These are phyloP conservation scores for Tephrocybe sp. DNA, from an alignment of 768 basidiomycete species.

Conservation along the genomic window DNA sequence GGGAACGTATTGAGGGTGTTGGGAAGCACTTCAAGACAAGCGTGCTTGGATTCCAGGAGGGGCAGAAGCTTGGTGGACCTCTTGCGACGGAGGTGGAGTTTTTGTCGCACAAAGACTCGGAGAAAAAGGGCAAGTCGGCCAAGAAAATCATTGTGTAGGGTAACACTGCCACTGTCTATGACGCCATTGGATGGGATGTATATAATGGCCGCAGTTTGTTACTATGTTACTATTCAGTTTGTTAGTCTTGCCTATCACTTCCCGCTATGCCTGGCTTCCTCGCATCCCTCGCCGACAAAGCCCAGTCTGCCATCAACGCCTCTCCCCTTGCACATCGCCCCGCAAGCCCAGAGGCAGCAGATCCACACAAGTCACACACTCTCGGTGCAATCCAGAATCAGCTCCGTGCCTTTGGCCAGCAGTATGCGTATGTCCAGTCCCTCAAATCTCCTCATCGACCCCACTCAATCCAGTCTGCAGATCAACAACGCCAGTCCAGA, in stretches of 20 bases:
- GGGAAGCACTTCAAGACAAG: slow-evolving; percentile 89
- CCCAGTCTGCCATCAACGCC: slow-evolving; percentile 67
- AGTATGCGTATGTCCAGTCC: slow-evolving; percentile 55
- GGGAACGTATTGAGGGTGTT: slow-evolving; percentile 80
- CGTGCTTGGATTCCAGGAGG: slow-evolving; percentile 80
- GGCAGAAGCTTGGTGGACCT: slow-evolving; percentile 77
- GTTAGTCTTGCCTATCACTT: slow-evolving; percentile 6
- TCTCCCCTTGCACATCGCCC: slow-evolving; percentile 53
- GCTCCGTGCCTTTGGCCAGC: slow-evolving; percentile 70
- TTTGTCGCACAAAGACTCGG: slow-evolving; percentile 90
- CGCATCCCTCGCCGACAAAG: slow-evolving; percentile 72
- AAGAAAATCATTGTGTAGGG: slow-evolving; percentile 72
- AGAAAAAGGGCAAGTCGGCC: slow-evolving; percentile 86
- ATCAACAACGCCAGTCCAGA: slow-evolving; percentile 66
- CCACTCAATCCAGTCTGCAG: slow-evolving; percentile 26
- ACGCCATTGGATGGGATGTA: slow-evolving; percentile 9
- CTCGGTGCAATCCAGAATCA: slow-evolving; percentile 70
- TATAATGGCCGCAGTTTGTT: slow-evolving; percentile 15
- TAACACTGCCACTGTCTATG: slow-evolving; percentile 20
- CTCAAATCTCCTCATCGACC: background rate
- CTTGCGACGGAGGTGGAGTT: slow-evolving; percentile 95
- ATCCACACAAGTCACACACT: slow-evolving; percentile 50
- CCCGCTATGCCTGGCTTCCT: slow-evolving; percentile 62
- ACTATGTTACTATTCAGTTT: too few relatives aligned
- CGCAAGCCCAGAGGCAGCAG: slow-evolving; percentile 37